Percentiles rank a stretch among this genome's conserved stretches.
Conservation (phyloP, 2,329 filamentous ascomycete genomes). For the Diaporthe sp. region DNA sequence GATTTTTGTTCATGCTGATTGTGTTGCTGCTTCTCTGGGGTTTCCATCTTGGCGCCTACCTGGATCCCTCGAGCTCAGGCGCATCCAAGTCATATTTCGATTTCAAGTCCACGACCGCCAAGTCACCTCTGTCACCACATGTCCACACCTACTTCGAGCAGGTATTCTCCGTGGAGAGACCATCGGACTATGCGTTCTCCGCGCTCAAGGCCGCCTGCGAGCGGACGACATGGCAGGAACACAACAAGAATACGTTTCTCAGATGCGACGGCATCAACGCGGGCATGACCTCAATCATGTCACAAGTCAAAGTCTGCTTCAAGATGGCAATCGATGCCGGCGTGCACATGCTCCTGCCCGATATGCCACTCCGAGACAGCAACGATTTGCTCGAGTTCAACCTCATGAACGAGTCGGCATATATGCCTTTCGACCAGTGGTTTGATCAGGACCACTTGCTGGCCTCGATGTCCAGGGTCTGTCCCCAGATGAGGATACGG, state of each 20-base stretch:
- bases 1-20: not conserved
- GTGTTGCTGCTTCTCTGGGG: conserved; percentile 11
- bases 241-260: conserved; percentile 39
- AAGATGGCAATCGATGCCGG: conserved; percentile 45
- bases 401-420: conserved; percentile 39
- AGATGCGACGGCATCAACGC: conserved; percentile 42
- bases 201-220: conserved; percentile 36
- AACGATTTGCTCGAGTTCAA: conserved; percentile 42
- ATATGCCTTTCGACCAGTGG: conserved; percentile 43
- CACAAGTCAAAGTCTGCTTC: conserved; percentile 44
- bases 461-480: conserved; percentile 36
- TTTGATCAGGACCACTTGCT: conserved; percentile 43
- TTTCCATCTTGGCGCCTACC: conserved; percentile 21
- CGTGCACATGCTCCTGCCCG: conserved; percentile 39
- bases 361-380: conserved; percentile 43
- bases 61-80: not conserved
- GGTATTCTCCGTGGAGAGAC: conserved; percentile 41
- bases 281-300: conserved; percentile 44
- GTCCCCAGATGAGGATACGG: conserved; percentile 43
- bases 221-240: conserved; percentile 35
- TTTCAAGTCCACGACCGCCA: not conserved
- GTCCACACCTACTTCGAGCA: conserved; percentile 45
- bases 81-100: not conserved
- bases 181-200: conserved; percentile 39
- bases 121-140: conserved; percentile 27